Evolutionary conservation across 495 filamentous ascomycete genomes (phyloP), one percentile per base, ranked within the genome.

Genomic region (Massariosphaeria phaeospora): DNA sequence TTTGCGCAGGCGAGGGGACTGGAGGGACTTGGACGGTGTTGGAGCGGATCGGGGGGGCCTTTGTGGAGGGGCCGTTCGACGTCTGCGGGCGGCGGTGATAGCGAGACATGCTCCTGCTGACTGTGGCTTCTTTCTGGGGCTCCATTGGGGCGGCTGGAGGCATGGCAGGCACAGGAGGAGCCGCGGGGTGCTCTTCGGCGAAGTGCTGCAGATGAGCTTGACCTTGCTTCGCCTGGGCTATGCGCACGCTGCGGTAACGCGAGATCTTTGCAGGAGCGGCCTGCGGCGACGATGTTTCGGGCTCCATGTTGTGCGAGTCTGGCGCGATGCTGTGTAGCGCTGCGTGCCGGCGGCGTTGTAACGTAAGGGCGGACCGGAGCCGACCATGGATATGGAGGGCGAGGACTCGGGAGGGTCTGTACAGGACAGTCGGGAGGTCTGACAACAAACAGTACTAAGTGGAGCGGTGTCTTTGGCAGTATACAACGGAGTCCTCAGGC

Each of bases 51-150:
- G 53, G 45, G 36, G 49, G 40, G 4, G 53, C 39, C 15, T 23
- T 36, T 21, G 46, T 34, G 31, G 48, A 52, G 24, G 61, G 36
- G 40, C 41, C 26, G 38, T 62, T 30, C 24, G 52, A 41, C 6
- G 52, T 56, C 8, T 41, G 47, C 34, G 54, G 58, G 42, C 61
- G 60, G 35, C 65, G 58, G 30, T 65, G 67, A 43, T 72, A 72
- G 35, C 69, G 57, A 29, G 69, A 70, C 49, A 63, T 66, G 55
- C 63, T 69, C 43, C 69, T 58, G 50, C 48, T 64, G 35, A 64
- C 36, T 4, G 50, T 30, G 10, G 62, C 36, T 10, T 51, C 53
- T 33, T 64, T 57, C 23, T 59, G 55, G 21, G 40, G 21, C 10
- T 57, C 43, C 27, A 46, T 49, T 23, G 48, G 48, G 8, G 51